phyloP scores from a whole-genome alignment of 805 yeast genomes.

The Hanseniaspora nectarophila region DNA sequence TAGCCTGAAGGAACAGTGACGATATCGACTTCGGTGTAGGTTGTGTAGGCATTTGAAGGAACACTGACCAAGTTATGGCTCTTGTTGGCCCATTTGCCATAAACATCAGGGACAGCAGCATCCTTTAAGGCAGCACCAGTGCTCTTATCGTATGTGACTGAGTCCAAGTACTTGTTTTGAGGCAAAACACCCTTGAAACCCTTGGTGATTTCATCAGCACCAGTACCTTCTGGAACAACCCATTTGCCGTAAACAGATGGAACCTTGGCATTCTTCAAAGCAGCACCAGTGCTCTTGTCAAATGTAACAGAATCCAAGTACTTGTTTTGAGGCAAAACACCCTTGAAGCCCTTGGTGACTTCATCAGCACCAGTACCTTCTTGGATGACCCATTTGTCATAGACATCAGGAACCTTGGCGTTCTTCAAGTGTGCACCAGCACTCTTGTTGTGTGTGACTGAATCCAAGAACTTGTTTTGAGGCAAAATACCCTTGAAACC shows the following conservation, averaged over 20 bases:
- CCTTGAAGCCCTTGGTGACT: conserved; percentile 5
- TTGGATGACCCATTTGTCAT: conserved; percentile 2
- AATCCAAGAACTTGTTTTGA: neutral
- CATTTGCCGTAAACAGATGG: conserved; percentile 3
- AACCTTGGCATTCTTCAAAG: conserved; percentile 64
- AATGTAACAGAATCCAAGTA: neutral
- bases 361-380: conserved; percentile 3
- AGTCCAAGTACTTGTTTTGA: neutral
- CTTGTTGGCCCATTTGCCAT: neutral
- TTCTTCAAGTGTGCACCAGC: conserved; percentile 52
- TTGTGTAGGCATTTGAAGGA: neutral
- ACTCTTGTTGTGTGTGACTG: neutral
- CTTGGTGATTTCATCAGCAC: neutral
- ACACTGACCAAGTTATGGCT: neutral
- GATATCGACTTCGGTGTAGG: conserved; percentile 11
- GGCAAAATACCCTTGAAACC: conserved; percentile 9
- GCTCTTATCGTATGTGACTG: neutral
- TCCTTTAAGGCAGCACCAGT: conserved; percentile 52
- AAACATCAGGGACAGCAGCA: conserved; percentile 69
- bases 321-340: conserved; percentile 6
- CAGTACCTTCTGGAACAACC: conserved; percentile 5
- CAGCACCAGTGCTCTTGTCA: conserved; percentile 33
- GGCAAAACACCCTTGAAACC: conserved; percentile 9
- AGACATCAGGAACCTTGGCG: conserved; percentile 77
- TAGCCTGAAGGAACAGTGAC: conserved; percentile 8